Evolutionary conservation across 169 alveolate genomes (phyloP), one percentile per base, ranked within the genome.

Genomic region (Plasmodium falciparum): DNA sequence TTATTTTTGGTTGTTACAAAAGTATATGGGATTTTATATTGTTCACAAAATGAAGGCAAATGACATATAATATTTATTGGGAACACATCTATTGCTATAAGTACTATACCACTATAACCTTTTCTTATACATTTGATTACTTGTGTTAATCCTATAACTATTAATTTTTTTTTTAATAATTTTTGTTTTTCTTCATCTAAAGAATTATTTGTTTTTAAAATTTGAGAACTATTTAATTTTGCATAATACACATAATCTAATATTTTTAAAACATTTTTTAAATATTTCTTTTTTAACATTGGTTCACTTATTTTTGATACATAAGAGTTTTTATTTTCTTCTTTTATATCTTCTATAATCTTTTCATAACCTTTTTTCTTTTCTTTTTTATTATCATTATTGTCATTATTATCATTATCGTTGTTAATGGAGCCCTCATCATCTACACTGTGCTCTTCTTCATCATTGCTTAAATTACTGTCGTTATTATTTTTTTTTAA

Each of bases 61-160:
- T 98, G 99, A 12, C 99, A 96, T 15, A 98, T 93, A 4, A 98
- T 98, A 90, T 98, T 99, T 45, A 98, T 95, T 1, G 99, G 99
- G 58, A 97, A 96, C 22, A 98, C 98, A 88, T 98, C 99, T 52
- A 98, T 97, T 29, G 99, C 99, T 70, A 98, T 72, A 13, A 98
- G 88, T 15, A 97, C 98, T 49, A 98, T 92, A 26, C 99, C 99
- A 65, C 65, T 73, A 12, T 47, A 73, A 15, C 98, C 98, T 91
- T 97, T 97, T 67, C 99, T 92, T 29, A 98, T 88, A 59, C 98
- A 97, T 89, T 98, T 98, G 33, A 98, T 97, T 12, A 98, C 99
- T 90, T 98, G 99, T 70, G 95, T 97, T 17, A 98, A 99, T 61
- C 99, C 99, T 61, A 76, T 76, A 11, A 61, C 75, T 33, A 76